Evolutionary conservation across 805 yeast genomes (phyloP).

Genomic region (Starmerella bombicola): DNA sequence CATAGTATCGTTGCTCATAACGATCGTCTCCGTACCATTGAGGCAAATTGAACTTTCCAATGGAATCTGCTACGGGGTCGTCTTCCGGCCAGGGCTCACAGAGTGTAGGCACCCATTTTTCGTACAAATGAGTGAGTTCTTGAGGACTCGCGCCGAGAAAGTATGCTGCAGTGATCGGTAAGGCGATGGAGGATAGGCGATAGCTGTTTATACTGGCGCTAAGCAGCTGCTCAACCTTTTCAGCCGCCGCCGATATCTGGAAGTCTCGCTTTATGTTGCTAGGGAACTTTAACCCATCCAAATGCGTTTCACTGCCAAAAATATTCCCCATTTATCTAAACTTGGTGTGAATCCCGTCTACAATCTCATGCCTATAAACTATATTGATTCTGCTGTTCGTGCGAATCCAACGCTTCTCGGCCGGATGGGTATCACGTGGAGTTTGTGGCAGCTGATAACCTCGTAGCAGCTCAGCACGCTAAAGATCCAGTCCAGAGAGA

Average conservation of each 20-base stretch:
- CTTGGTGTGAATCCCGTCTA: no score
- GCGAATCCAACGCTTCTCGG: no score
- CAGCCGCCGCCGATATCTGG: constrained; percentile 6
- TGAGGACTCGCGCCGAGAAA: constrained; percentile 29
- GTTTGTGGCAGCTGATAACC: no score
- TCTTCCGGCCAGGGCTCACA: constrained; percentile 31
- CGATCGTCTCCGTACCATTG: constrained; percentile 26
- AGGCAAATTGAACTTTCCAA: constrained; percentile 26
- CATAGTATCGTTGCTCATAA: constrained; percentile 30
- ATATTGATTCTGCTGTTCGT: no score
- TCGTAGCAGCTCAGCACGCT: no score
- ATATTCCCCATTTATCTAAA: no score
- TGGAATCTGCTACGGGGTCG: constrained; percentile 30
- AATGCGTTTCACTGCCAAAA: no score
- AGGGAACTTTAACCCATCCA: constrained; percentile 15
- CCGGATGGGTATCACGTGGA: no score
- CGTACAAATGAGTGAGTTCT: constrained; percentile 26
- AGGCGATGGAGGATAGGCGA: constrained; percentile 11
- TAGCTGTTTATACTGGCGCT: constrained; percentile 14
- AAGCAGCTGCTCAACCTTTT: constrained; percentile 18
- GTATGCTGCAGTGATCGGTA: constrained; percentile 28
- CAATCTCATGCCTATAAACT: no score
- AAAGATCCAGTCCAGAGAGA: no score
- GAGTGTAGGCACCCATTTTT: constrained; percentile 19
- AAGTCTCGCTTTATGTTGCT: constrained; percentile 4